Percentiles rank a stretch among this genome's conserved stretches.
Conservation (phyloP, 1,139 yeast species). For the Diutina catenulata region DNA sequence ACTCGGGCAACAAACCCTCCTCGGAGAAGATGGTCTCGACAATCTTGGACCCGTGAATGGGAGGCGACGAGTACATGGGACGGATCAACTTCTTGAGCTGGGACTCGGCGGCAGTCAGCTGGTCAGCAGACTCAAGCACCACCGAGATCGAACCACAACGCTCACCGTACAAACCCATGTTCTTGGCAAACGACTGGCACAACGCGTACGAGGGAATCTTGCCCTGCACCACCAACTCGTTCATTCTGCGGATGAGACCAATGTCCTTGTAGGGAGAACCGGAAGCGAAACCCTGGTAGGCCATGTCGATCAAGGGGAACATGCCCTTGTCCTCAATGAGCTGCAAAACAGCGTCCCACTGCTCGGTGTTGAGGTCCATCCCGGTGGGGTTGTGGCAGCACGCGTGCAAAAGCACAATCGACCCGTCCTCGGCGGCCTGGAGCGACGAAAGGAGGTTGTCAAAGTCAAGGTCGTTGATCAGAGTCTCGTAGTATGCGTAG, state of each 20-base stretch:
- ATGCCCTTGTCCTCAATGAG: conserved; percentile 44
- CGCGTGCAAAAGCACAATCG: conserved; percentile 74
- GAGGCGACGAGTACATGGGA: conserved; percentile 87
- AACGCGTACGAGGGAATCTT: conserved; percentile 45
- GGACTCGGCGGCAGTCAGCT: conserved; percentile 45
- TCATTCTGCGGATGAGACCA: conserved; percentile 36
- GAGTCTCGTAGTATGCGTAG: conserved; percentile 42
- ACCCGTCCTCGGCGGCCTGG: conserved; percentile 32
- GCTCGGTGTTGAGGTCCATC: conserved; percentile 69
- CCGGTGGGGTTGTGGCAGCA: conserved; percentile 98
- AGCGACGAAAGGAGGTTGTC: conserved; percentile 36
- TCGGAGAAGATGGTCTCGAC: conserved; percentile 66
- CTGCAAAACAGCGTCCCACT: conserved; percentile 65
- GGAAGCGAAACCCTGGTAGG: conserved; percentile 88
- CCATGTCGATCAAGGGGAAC: conserved; percentile 77
- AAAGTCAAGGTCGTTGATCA: conserved; percentile 41
- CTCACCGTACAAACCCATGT: conserved; percentile 95
- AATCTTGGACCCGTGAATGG: conserved; percentile 85
- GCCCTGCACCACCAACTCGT: conserved; percentile 35
- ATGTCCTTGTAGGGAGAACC: conserved; percentile 50
- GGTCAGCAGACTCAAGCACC: conserved; percentile 36
- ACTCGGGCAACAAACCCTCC: conserved; percentile 49
- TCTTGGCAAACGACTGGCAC: conserved; percentile 91
- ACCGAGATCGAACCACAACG: conserved; percentile 85
- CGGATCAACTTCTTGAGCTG: conserved; percentile 75